Evolutionary conservation across 2,329 filamentous ascomycete genomes (phyloP).

Genomic region (Stachybotrys chartarum): DNA sequence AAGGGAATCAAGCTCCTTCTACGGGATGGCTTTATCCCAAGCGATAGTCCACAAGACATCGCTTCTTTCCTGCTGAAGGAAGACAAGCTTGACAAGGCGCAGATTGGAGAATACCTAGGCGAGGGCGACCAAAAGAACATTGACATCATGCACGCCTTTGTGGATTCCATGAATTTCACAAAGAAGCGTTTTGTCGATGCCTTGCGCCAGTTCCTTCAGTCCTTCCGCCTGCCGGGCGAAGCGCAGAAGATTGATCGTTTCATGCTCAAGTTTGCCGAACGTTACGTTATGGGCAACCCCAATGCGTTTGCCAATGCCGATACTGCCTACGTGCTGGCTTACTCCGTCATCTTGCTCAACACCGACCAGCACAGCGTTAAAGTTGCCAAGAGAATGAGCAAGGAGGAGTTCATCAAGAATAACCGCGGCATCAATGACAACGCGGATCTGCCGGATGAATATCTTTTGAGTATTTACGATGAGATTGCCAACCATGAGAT

Average conservation of each 20-base stretch:
- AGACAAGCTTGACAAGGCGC: conserved; percentile 81
- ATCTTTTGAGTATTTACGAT: conserved; percentile 81
- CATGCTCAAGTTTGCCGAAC: conserved; percentile 97
- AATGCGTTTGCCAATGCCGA: conserved; percentile 98
- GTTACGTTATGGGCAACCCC: conserved; percentile 90
- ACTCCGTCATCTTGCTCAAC: conserved; percentile 95
- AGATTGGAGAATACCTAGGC: conserved; percentile 89
- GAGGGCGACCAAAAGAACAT: conserved; percentile 92
- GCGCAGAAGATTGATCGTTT: conserved; percentile 99
- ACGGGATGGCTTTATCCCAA: conserved; percentile 79
- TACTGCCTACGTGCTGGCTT: conserved; percentile 91
- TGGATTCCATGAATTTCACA: conserved; percentile 89
- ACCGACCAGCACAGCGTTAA: conserved; percentile 92
- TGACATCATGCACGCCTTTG: conserved; percentile 96
- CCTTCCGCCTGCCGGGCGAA: conserved; percentile 90
- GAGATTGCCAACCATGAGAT: conserved; percentile 92
- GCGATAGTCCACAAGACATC: conserved; percentile 72
- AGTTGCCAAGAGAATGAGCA: conserved; percentile 79
- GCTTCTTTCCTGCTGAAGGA: conserved; percentile 75
- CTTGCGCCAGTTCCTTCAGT: conserved; percentile 83
- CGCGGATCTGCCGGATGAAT: conserved; percentile 86
- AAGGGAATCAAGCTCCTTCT: conserved; percentile 79
- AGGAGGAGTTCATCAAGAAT: conserved; percentile 98
- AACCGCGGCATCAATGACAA: conserved; percentile 98
- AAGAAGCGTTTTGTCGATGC: conserved; percentile 91